Conservation (phyloP, 2,329 filamentous ascomycete genomes). For the Trichoderma lentiforme region DNA sequence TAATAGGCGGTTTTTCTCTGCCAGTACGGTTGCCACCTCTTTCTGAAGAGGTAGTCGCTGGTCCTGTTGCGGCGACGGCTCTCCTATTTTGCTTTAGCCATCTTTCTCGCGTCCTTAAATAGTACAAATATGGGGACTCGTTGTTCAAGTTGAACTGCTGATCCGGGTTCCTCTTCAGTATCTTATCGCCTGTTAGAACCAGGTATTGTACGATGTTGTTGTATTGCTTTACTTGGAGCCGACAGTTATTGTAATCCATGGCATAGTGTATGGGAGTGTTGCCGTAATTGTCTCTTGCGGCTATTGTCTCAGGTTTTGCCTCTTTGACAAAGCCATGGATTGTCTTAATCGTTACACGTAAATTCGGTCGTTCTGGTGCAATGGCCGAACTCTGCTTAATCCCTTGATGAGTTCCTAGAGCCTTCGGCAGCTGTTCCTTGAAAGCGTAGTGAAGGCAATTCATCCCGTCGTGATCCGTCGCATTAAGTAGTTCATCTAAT, state of each 20-base stretch:
- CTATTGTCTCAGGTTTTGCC: background rate
- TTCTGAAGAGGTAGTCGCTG: background rate
- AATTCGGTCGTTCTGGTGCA: background rate
- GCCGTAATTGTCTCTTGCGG: background rate
- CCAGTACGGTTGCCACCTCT: background rate
- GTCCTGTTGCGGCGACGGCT: background rate
- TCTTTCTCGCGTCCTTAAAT: background rate
- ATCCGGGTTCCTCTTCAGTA: background rate
- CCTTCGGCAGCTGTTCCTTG: background rate
- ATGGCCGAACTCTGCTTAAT: background rate
- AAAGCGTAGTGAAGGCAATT: background rate
- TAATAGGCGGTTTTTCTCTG: background rate
- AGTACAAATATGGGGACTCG: background rate
- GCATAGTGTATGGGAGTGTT: background rate
- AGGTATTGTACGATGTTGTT: background rate
- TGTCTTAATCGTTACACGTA: background rate
- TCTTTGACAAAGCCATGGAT: background rate
- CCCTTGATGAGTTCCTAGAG: background rate
- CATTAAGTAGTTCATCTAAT: background rate
- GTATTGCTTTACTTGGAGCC: background rate
- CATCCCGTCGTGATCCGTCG: background rate
- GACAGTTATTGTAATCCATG: background rate
- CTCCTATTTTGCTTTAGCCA: background rate
- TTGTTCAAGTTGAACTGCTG: background rate
- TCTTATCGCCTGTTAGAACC: background rate